Base-by-base conservation (phyloP, 441 rosid genomes). In the Erysimum pusillum region DNA sequence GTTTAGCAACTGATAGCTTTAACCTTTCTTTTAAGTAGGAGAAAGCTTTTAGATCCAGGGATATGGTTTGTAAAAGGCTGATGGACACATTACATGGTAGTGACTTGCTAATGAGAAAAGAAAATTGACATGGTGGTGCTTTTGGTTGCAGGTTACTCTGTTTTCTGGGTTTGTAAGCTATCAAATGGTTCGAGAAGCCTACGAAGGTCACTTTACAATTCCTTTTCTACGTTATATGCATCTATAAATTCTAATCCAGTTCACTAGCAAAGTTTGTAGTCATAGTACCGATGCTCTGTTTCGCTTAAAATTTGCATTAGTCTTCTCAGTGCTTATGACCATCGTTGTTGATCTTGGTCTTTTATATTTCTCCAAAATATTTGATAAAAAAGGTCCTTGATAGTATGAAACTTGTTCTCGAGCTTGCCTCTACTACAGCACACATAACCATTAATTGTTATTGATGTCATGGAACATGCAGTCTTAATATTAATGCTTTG, bases 171-270 rank as follows among this genome's bases (percentile, higher is more conserved):
- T 93, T 84, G 97, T 92, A 69, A 93, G 92, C 93, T 93, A 90
- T 85, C 98, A 89, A 81, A 93, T 96, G 98, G 98, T 96, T 77
- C 89, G 92, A 82, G 97, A 96, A 79, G 98, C 99, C 81, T 93
- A 92, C 74, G 92, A 86, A 82, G 98, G 99, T 93, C 75, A 28
- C 25, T 75, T 45, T 68, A 77, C 61, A 8, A 36, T 52, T 45
- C 52, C 35, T 15, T 49, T 32, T 48, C 7, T 9, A 9, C 35
- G 20, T 38, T 18, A 45, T 38, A 36, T 78, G 5, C 59, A 65
- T 42, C 12, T 9, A 6, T 52, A 59, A 58, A 53, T 41, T 44
- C 20, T 52, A 51, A 9, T 34, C 52, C 31, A 14, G 0, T 67
- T 28, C 14, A 52, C 69, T 51, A 60, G 59, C n/a, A 60, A 52